Percentiles rank a stretch among this genome's conserved stretches.
Conservation (phyloP, 805 yeast genomes). For the Maudiozyma serrabonitensis region DNA sequence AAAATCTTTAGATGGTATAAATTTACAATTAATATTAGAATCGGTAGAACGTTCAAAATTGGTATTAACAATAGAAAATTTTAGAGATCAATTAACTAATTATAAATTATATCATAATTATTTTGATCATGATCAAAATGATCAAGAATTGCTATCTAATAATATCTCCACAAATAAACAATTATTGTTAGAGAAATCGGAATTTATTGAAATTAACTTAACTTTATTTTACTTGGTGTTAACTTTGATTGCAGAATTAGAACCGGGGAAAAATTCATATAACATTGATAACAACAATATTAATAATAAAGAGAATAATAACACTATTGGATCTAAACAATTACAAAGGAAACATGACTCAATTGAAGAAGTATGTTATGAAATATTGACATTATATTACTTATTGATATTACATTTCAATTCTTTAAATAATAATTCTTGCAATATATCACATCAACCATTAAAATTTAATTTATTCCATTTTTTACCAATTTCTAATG, state of each 20-base stretch:
- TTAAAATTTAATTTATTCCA: conserved; percentile 17
- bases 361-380: conserved; percentile 18
- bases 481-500: conserved; percentile 22
- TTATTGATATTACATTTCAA: conserved; percentile 14
- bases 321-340: neutral
- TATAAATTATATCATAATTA: conserved; percentile 20
- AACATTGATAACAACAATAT: too few species aligned
- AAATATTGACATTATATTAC: conserved; percentile 24
- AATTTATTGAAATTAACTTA: conserved; percentile 21
- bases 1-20: conserved; percentile 18
- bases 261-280: neutral
- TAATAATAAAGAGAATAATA: too few species aligned
- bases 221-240: conserved; percentile 21
- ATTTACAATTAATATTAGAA: conserved; percentile 5
- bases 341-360: neutral
- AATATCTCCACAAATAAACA: neutral
- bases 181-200: conserved; percentile 13
- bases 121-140: conserved; percentile 13
- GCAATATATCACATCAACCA: conserved; percentile 15
- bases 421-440: neutral
- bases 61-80: conserved; percentile 13
- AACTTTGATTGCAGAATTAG: conserved; percentile 3
- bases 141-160: conserved; percentile 2
- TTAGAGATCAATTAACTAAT: conserved; percentile 14
- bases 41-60: conserved; percentile 6